phyloP scores from a whole-genome alignment of 176 grass and related monocot genomes.

The Aegilops longissima region DNA sequence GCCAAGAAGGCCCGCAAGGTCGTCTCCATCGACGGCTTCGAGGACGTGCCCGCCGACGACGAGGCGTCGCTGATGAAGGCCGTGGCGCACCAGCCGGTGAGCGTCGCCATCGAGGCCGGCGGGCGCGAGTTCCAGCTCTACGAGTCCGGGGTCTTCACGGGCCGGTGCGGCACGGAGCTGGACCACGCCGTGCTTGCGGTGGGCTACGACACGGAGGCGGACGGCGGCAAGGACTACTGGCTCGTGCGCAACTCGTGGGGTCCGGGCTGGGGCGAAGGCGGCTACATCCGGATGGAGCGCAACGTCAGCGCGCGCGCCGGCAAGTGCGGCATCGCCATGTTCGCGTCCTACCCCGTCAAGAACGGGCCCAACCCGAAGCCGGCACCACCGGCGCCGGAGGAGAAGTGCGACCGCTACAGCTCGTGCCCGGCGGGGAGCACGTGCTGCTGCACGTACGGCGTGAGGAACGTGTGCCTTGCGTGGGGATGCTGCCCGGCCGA shows the following conservation, averaged over 20 bases:
- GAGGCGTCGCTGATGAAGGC: background rate
- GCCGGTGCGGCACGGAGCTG: conserved; percentile 31
- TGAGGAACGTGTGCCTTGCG: conserved; percentile 44
- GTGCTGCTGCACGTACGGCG: conserved; percentile 68
- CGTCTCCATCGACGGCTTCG: background rate
- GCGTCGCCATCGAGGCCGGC: background rate
- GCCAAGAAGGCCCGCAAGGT: background rate
- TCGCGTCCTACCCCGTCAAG: conserved; percentile 59
- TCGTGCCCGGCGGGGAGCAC: conserved; percentile 47
- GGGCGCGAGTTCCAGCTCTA: background rate
- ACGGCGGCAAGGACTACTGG: conserved; percentile 53
- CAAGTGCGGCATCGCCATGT: conserved; percentile 75
- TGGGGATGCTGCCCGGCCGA: conserved; percentile 76
- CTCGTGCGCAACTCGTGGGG: conserved; percentile 78
- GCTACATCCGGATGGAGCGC: conserved; percentile 67
- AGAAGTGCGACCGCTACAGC: conserved; percentile 45
- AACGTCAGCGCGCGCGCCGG: conserved; percentile 18
- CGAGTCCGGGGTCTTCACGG: background rate
- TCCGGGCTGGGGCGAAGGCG: conserved; percentile 47
- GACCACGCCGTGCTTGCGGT: conserved; percentile 63
- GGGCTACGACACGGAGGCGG: conserved; percentile 43
- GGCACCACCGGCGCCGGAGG: background rate
- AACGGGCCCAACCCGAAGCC: conserved; percentile 48
- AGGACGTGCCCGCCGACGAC: background rate
- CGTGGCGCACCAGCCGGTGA: background rate